These are phyloP conservation scores for Tinospora cordifolia DNA, from an alignment of 164 flowering plant genomes.

Conservation along the genomic window DNA sequence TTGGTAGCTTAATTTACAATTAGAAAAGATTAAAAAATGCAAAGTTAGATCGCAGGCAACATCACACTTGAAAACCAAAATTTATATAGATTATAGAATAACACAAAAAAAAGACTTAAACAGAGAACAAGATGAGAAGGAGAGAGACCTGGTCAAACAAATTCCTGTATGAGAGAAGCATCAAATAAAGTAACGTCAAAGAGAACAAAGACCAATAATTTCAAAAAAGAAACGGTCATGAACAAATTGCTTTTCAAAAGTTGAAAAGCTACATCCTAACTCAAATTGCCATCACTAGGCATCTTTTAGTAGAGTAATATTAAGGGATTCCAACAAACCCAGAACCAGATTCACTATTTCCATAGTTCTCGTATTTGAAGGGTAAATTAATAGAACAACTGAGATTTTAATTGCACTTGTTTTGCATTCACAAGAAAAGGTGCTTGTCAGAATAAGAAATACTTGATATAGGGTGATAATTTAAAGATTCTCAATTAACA, in stretches of 20 bases:
- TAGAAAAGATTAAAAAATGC: not conserved
- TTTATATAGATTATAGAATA: not conserved
- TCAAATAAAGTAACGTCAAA: not conserved
- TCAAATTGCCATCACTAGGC: conserved; percentile 15
- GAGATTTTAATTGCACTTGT: not conserved
- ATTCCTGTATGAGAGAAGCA: not conserved
- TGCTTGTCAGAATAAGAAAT: not conserved
- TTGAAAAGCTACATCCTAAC: conserved; percentile 22
- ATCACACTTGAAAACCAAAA: not conserved
- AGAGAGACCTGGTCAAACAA: not conserved
- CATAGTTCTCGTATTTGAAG: not conserved
- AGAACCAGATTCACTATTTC: not conserved
- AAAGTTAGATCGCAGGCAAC: not conserved
- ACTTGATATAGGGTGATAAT: not conserved
- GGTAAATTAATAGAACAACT: not conserved
- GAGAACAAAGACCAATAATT: conserved; percentile 3
- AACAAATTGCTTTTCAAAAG: conserved; percentile 10
- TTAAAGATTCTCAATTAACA: not conserved
- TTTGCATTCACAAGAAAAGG: not conserved
- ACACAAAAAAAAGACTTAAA: not conserved
- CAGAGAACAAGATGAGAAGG: no score
- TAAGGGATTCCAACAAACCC: conserved; percentile 12
- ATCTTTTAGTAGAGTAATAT: not conserved
- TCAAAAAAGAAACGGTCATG: not conserved
- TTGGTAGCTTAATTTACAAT: not conserved